Evolutionary conservation across 441 rosid genomes (phyloP), one percentile per base, ranked within the genome.

Genomic region (Biscutella laevigata): DNA sequence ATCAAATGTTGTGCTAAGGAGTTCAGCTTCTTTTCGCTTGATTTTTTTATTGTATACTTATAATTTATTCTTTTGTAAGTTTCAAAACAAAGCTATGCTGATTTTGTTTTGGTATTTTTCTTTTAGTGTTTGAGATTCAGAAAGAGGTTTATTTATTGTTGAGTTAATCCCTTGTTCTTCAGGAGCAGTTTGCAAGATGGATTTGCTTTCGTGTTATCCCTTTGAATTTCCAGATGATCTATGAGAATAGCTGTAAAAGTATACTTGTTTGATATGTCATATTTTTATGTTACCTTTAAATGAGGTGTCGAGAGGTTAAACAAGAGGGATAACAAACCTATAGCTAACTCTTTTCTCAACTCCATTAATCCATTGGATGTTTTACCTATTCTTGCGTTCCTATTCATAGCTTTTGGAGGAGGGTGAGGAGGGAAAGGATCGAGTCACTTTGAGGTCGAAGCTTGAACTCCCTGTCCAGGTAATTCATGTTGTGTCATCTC

Each of bases 401-500:
- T 29, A 25, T 26, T 22, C 12, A 11, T 67, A 94, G 99, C 71
- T 94, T 57, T 66, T 94, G 83, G 95, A 87, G 71, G 97, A 94
- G 70, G 89, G 89, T 53, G 91, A 86, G 70, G 97, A 85, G 66
- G 97, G 99, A 61, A 94, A 76, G 69, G 94, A 83, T 64, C 83
- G 79, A 33, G 80, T 83, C 66, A 74, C 94, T 14, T 64, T 89
- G 72, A 82, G 94, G 77, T 77, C 95, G 60, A 94, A 94, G 81
- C 99, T 94, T 77, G 99, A 94, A 78, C 92, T 94, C 49, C 97
- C 97, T 30, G 94, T 89, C 62, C 96, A 89, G 97, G 99, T 94
- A 70, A 63, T 69, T 73, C 16, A 25, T 25, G 7, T 25, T 3
- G 3, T 25, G 56, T 29, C 10, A 37, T 43, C 22, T 36, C 49